Evolutionary conservation across 1,139 yeast species (phyloP).

Genomic region (Geotrichum europaeum): DNA sequence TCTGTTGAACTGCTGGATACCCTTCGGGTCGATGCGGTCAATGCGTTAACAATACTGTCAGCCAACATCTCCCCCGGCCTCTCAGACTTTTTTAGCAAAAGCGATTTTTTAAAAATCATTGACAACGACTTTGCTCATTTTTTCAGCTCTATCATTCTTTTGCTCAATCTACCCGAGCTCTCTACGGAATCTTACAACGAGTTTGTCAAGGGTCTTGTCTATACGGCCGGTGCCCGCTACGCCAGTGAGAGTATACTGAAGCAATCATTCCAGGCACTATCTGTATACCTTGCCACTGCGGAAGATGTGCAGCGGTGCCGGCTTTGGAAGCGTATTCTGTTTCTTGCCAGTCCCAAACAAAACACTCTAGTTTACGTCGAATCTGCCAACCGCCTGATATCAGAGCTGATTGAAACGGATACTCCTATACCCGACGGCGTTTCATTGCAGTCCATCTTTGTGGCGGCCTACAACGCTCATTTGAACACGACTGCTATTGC

Average conservation of each 20-base stretch:
- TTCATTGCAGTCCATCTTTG: conserved; percentile 17
- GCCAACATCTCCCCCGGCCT: not conserved
- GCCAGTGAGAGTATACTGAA: conserved; percentile 48
- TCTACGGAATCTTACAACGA: conserved; percentile 35
- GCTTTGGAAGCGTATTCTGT: conserved; percentile 13
- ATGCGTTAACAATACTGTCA: not conserved
- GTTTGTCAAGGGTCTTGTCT: conserved; percentile 48
- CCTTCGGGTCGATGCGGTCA: conserved; percentile 33
- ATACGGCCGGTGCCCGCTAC: conserved; percentile 56
- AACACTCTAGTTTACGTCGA: conserved; percentile 16
- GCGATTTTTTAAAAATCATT: conserved; percentile 14
- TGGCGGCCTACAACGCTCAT: conserved; percentile 23
- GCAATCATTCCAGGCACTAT: conserved; percentile 41
- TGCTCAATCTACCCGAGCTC: conserved; percentile 21
- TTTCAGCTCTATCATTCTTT: conserved; percentile 17
- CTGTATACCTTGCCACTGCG: conserved; percentile 33
- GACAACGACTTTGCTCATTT: conserved; percentile 16
- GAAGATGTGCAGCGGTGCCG: conserved; percentile 2
- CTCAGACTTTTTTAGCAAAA: conserved; percentile 1
- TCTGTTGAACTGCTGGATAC: conserved; percentile 48
- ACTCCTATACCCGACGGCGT: conserved; percentile 11
- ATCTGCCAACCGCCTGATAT: conserved; percentile 18
- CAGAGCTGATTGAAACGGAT: conserved; percentile 21
- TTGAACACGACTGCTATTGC: conserved; percentile 21
- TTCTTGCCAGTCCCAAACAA: conserved; percentile 17